Conservation (phyloP, 345 rosid species). For the Eucalyptus rudis region DNA sequence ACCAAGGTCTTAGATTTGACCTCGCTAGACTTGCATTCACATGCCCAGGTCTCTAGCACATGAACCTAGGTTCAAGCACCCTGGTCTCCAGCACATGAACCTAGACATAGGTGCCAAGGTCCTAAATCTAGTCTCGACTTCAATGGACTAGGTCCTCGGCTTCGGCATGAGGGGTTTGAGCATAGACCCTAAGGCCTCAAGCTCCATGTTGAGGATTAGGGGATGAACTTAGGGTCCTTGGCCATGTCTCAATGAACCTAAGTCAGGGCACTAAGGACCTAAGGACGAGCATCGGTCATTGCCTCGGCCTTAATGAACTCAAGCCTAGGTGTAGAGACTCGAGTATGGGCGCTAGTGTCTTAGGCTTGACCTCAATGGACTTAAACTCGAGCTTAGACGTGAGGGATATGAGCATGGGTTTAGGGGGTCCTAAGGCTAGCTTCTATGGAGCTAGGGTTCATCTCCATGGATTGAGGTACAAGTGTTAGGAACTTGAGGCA, state of each 20-base stretch:
- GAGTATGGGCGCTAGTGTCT: neutral
- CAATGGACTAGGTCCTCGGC: too few species aligned
- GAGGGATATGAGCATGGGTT: neutral
- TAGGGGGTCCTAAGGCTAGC: neutral
- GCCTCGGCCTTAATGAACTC: neutral
- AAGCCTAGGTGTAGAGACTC: neutral
- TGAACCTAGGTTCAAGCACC: too few species aligned
- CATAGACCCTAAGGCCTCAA: neutral
- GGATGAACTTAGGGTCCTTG: accelerated
- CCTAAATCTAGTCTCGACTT: neutral
- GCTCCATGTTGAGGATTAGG: neutral
- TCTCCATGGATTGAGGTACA: too few species aligned
- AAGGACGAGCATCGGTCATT: neutral
- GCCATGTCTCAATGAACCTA: neutral
- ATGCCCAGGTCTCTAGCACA: neutral
- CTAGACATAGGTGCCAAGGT: neutral
- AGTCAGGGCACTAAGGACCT: neutral
- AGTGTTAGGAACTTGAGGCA: too few species aligned
- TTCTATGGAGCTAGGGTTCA: neutral
- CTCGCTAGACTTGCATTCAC: accelerated
- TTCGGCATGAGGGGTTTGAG: accelerated
- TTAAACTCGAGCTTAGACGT: accelerated
- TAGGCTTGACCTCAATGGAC: neutral
- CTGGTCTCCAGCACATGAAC: neutral
- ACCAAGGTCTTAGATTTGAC: neutral